Conservation (phyloP, 352 stramenopile genomes). For the Pythium rhizo-oryzae region DNA sequence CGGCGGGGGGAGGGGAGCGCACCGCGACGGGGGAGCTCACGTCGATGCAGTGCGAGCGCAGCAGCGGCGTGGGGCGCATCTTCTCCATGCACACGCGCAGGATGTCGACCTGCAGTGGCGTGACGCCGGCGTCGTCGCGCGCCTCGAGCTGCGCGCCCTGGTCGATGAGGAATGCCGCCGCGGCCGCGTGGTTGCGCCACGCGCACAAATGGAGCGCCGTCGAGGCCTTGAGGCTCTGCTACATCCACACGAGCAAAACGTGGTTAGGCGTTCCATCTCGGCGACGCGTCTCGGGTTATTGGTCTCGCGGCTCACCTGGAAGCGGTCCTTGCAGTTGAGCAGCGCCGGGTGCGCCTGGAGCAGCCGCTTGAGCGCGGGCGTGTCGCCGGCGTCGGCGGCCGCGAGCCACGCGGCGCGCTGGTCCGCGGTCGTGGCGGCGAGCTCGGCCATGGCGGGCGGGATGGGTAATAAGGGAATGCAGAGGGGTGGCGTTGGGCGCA, state of each 20-base stretch:
- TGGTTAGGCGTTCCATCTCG: not conserved
- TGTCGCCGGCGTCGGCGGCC: slow-evolving; percentile 27
- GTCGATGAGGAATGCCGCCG: slow-evolving; percentile 36
- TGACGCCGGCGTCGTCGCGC: slow-evolving; percentile 41
- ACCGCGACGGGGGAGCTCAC: slow-evolving; percentile 42
- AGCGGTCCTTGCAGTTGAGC: slow-evolving; percentile 28
- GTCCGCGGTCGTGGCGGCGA: not conserved
- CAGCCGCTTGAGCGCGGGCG: slow-evolving; percentile 19
- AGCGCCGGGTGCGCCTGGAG: slow-evolving; percentile 28
- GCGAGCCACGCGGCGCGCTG: slow-evolving; percentile 27
- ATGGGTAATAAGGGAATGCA: not conserved
- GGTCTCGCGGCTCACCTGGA: slow-evolving; percentile 29
- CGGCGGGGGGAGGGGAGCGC: not conserved
- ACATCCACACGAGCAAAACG: not conserved
- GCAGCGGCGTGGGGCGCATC: slow-evolving; percentile 44
- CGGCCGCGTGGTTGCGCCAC: slow-evolving; percentile 33
- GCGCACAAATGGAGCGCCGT: slow-evolving; percentile 42
- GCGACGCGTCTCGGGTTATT: too few relatives aligned
- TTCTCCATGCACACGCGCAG: slow-evolving; percentile 47
- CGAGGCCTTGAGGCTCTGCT: slow-evolving; percentile 34
- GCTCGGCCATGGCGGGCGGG: not conserved
- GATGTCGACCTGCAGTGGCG: slow-evolving; percentile 48
- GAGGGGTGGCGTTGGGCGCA: not conserved
- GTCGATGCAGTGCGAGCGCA: slow-evolving; percentile 42
- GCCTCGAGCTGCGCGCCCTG: slow-evolving; percentile 38